Conservation (phyloP, 2,329 filamentous ascomycete species). For the Thyridium curvatum region DNA sequence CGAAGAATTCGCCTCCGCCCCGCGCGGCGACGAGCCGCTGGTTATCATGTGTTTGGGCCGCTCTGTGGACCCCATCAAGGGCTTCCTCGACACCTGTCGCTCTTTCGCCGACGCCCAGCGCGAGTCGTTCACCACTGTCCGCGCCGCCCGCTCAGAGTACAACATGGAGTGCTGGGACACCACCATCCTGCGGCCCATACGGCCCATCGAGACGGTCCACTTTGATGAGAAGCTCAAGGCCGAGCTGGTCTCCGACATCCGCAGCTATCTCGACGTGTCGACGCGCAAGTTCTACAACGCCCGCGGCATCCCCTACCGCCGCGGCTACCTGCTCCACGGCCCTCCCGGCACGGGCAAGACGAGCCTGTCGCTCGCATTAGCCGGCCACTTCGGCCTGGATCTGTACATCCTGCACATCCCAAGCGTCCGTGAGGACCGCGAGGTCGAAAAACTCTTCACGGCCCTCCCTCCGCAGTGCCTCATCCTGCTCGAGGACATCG, state of each 20-base stretch:
- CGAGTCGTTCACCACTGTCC: constrained; percentile 26
- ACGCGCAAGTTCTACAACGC: constrained; percentile 61
- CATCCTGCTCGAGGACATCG: constrained; percentile 50
- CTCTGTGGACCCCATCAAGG: constrained; percentile 21
- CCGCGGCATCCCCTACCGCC: constrained; percentile 66
- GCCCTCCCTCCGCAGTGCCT: constrained; percentile 29
- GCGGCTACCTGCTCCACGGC: constrained; percentile 67
- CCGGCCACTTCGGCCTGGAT: constrained; percentile 64
- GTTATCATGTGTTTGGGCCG: constrained; percentile 31
- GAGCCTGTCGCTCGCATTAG: constrained; percentile 68
- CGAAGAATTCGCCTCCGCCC: constrained; percentile 24
- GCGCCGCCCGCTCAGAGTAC: constrained; percentile 18
- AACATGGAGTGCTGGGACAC: constrained; percentile 24
- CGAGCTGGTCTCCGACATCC: constrained; percentile 61
- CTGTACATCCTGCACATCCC: constrained; percentile 69
- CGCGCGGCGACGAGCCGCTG: constrained; percentile 28
- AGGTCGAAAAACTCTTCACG: constrained; percentile 23
- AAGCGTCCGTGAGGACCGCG: constrained; percentile 17
- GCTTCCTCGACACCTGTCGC: constrained; percentile 20
- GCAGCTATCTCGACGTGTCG: constrained; percentile 55
- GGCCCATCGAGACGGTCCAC: constrained; percentile 26
- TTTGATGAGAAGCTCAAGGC: constrained; percentile 42
- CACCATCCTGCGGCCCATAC: constrained; percentile 23
- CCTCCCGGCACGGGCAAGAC: constrained; percentile 72
- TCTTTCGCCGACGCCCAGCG: constrained; percentile 23